Conservation (phyloP, 1,284 basidiomycete species). For the Cutaneotrichosporon cyanovorans region DNA sequence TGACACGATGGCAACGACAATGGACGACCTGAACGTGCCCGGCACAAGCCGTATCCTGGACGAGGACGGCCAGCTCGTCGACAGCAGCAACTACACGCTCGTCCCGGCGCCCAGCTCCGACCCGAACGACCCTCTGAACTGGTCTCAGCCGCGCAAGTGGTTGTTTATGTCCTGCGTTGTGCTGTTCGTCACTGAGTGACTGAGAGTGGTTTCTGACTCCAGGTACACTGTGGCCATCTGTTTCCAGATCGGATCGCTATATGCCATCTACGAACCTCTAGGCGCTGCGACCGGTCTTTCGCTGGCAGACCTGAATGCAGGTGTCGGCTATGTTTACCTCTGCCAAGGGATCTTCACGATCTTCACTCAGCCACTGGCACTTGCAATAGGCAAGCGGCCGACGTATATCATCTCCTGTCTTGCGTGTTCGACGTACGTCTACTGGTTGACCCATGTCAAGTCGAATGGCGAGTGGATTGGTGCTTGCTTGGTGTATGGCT, state of each 20-base stretch:
- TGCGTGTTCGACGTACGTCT: slow-evolving; percentile 1
- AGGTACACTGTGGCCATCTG: slow-evolving; percentile 10
- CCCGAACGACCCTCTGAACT: slow-evolving; percentile 24
- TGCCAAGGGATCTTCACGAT: slow-evolving; percentile 15
- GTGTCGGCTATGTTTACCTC: slow-evolving; percentile 24
- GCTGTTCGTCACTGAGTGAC: background rate
- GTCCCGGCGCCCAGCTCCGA: slow-evolving; percentile 18
- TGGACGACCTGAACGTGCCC: slow-evolving; percentile 9
- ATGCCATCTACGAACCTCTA: slow-evolving; percentile 23
- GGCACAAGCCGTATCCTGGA: slow-evolving; percentile 16
- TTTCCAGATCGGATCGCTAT: slow-evolving; percentile 15
- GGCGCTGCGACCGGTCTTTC: slow-evolving; percentile 18
- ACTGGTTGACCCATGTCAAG: background rate
- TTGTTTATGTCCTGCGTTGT: slow-evolving; percentile 18
- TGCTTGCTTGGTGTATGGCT: slow-evolving; percentile 14
- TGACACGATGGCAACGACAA: background rate
- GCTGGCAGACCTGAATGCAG: slow-evolving; percentile 22
- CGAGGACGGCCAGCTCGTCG: slow-evolving; percentile 7
- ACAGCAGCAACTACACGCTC: slow-evolving; percentile 11
- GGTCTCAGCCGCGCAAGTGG: slow-evolving; percentile 19
- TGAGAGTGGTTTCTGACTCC: background rate
- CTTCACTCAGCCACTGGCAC: slow-evolving; percentile 9
- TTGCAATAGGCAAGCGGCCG: slow-evolving; percentile 24
- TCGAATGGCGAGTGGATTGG: slow-evolving; percentile 15
- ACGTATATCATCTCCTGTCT: slow-evolving; percentile 16